phyloP scores from a whole-genome alignment of 1,284 basidiomycete genomes.

The Puccinia triticina region DNA sequence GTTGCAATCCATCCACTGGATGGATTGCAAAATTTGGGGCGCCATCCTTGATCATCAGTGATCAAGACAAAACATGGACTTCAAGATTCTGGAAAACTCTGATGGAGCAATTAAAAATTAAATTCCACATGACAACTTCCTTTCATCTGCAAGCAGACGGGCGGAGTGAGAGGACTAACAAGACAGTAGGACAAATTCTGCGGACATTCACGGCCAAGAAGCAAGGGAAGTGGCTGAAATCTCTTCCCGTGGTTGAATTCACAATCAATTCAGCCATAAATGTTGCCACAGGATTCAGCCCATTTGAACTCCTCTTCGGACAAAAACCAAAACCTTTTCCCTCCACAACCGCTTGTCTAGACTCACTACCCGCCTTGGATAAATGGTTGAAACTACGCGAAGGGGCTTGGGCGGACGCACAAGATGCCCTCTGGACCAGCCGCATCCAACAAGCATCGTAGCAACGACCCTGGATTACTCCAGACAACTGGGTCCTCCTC shows the following conservation, averaged over 20 bases:
- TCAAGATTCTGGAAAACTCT: no score
- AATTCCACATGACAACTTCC: no score
- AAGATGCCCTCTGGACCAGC: conserved; percentile 5
- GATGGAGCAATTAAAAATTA: no score
- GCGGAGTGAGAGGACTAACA: conserved; percentile 59
- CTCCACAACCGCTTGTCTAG: no score
- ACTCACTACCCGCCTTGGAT: neutral
- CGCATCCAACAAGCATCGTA: neutral
- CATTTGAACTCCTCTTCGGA: no score
- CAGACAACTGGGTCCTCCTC: no score
- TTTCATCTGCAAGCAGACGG: conserved; percentile 58
- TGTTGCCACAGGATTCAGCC: no score
- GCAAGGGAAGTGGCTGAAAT: neutral
- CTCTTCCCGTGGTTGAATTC: neutral
- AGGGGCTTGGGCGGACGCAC: neutral
- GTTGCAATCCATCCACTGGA: no score
- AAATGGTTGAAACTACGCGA: conserved; percentile 2
- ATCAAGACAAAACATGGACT: conserved; percentile 1
- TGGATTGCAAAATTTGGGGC: conserved; percentile 10
- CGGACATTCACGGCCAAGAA: neutral
- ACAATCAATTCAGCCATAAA: conserved; percentile 3
- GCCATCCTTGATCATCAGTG: neutral
- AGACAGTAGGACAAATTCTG: conserved; percentile 58
- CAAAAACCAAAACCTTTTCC: no score
- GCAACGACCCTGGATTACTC: neutral